Base-by-base conservation (phyloP, 805 yeast genomes). In the Scheffersomyces amazonensis region DNA sequence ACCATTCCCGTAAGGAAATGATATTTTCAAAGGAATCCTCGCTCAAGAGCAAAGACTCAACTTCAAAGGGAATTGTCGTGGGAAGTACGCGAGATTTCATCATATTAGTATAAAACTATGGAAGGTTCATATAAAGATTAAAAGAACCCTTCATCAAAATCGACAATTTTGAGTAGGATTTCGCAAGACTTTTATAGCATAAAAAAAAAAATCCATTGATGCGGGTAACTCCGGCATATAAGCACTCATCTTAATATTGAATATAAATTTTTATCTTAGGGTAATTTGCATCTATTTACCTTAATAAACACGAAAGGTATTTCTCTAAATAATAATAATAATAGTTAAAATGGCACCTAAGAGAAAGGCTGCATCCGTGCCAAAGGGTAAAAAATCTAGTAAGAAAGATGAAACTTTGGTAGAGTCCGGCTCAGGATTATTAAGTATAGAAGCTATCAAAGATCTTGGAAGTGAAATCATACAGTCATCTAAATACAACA, bases 31-130 rank as follows among this genome's bases (percentile, higher is more conserved):
- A 57, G 73, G 71, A 67, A 57, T 62, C 64, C 37, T 44, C 49
- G 19, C 34, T 37, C 17, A 34, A 31, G 37, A 35, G 35, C 22
- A 48, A 43, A 46, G 47, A 64, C 70, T 65, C 73, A 64, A 68
- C 73, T 31, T 35, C 17, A 16, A 36, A 37, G 73, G 74, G 72
- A 60, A 59, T 53, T 54, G 72, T 67, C 58, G 46, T 54, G 71
- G 25, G 52, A 27, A 48, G 56, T 50, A 77, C 80, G 80, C 74
- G 71, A 74, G 77, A 62, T 64, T 71, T 76, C 82, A 76, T 76
- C 82, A 76, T 74, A 49, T 64, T 60, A 53, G 69, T 71, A 64
- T 74, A 73, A 75, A 76, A 76, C 80, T 76, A 27, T 76, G 78
- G 82, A 78, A 76, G 80, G 82, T 69, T 69, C 78, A 75, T 75